A percentile compares a stretch with the other conserved stretches of the same genome.
Conservation (phyloP, 371 early-diverging fungal genomes). For the Rhizopus delemar region DNA sequence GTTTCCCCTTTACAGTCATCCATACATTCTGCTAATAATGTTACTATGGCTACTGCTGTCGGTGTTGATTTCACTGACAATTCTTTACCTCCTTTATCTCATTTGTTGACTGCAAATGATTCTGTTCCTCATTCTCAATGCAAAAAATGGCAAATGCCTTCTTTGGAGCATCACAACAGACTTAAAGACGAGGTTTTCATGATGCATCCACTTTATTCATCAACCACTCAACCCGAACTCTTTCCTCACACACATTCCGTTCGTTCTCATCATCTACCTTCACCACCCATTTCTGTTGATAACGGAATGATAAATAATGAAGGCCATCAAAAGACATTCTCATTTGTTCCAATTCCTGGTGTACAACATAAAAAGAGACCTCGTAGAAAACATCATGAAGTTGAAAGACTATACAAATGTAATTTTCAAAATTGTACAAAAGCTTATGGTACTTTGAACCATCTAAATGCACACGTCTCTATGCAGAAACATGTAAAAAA, state of each 20-base stretch:
- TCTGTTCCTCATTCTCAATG: neutral
- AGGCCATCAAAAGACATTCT: conserved; percentile 51
- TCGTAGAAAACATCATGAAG: conserved; percentile 69
- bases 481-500: conserved; percentile 69
- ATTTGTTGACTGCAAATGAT: conserved; percentile 12
- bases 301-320: conserved; percentile 1
- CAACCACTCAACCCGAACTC: neutral
- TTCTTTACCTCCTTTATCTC: conserved; percentile 50
- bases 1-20: conserved; percentile 5
- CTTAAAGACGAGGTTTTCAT: neutral
- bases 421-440: conserved; percentile 64
- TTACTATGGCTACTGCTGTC: neutral
- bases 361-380: conserved; percentile 70
- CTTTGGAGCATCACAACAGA: neutral
- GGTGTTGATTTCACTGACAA: conserved; percentile 30
- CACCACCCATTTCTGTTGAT: conserved; percentile 34
- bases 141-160: neutral
- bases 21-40: too few species aligned
- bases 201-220: neutral
- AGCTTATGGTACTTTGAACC: conserved; percentile 73
- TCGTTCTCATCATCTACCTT: conserved; percentile 23
- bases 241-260: neutral
- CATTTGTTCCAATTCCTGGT: conserved; percentile 66
- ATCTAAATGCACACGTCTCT: conserved; percentile 71
- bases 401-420: conserved; percentile 71